Evolutionary conservation across 2,329 filamentous ascomycete genomes (phyloP).

Genomic region (Pseudogymnoascus pannorum): DNA sequence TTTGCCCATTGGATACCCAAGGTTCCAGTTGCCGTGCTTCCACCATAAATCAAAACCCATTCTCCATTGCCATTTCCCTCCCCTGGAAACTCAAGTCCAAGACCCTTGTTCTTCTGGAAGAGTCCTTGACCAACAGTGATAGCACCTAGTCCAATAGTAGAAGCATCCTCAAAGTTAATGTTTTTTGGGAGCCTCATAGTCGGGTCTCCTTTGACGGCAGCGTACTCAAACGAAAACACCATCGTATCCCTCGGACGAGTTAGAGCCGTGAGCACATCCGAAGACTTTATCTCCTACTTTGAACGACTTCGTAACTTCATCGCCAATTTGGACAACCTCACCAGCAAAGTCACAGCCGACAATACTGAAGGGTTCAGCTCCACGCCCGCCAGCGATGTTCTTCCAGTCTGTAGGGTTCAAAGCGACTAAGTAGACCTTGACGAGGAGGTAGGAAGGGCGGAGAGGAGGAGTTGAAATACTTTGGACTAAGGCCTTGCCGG

Average conservation of each 20-base stretch:
- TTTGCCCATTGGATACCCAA: slow-evolving; percentile 43
- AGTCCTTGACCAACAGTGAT: slow-evolving; percentile 16
- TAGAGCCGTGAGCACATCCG: slow-evolving; percentile 15
- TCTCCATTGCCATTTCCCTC: neutral
- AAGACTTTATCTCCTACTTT: slow-evolving; percentile 16
- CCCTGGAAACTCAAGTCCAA: slow-evolving; percentile 14
- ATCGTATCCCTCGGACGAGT: slow-evolving; percentile 14
- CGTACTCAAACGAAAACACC: slow-evolving; percentile 19
- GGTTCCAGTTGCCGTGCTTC: slow-evolving; percentile 42
- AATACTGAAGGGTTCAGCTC: neutral
- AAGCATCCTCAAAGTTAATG: slow-evolving; percentile 12
- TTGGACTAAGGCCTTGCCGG: neutral
- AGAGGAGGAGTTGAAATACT: slow-evolving; percentile 11
- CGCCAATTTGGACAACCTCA: slow-evolving; percentile 16
- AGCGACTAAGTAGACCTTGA: slow-evolving; percentile 16
- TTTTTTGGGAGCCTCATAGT: slow-evolving; percentile 13
- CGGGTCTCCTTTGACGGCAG: slow-evolving; percentile 15
- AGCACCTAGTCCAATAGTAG: slow-evolving; percentile 15
- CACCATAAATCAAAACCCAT: slow-evolving; percentile 43
- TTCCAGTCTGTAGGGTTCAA: slow-evolving; percentile 19
- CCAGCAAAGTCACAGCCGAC: neutral
- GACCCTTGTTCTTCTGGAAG: slow-evolving; percentile 15
- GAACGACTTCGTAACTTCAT: slow-evolving; percentile 15
- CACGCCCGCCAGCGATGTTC: neutral
- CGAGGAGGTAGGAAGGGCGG: slow-evolving; percentile 14